Conservation (phyloP, 1,139 yeast species). For the Groenewaldozyma sp. region DNA sequence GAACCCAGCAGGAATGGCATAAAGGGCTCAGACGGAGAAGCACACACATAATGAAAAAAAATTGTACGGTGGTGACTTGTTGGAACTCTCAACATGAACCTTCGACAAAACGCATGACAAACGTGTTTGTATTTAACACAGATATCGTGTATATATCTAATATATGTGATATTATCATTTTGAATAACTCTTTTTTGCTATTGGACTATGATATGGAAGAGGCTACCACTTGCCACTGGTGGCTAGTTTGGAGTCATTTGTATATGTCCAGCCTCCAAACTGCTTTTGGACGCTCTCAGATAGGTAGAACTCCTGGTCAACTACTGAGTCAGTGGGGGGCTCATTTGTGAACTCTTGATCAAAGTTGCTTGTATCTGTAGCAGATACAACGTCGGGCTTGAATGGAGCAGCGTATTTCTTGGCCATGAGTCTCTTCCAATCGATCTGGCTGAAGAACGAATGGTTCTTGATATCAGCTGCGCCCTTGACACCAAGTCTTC, state of each 20-base stretch:
- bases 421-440: constrained; percentile 76
- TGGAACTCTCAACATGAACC: too few relatives aligned
- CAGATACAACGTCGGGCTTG: constrained; percentile 82
- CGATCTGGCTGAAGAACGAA: constrained; percentile 81
- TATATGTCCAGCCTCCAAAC: constrained; percentile 98
- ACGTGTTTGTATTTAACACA: too few relatives aligned
- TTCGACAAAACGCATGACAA: too few relatives aligned
- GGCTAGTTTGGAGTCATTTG: constrained; percentile 28
- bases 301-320: constrained; percentile 57
- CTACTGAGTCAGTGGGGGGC: constrained; percentile 91
- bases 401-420: constrained; percentile 94
- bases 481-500: constrained; percentile 70
- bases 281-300: constrained; percentile 86
- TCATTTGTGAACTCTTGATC: constrained; percentile 90
- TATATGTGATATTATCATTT: too few relatives aligned
- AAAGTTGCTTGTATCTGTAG: constrained; percentile 85
- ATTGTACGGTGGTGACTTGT: too few relatives aligned
- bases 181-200: too few relatives aligned
- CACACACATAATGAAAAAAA: too few relatives aligned
- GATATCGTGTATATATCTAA: too few relatives aligned
- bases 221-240: constrained; percentile 19
- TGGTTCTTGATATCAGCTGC: constrained; percentile 80
- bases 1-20: too few relatives aligned
- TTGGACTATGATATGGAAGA: too few relatives aligned
- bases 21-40: too few relatives aligned